phyloP scores from a whole-genome alignment of 441 rosid genomes.

The Gossypium gossypioides region DNA sequence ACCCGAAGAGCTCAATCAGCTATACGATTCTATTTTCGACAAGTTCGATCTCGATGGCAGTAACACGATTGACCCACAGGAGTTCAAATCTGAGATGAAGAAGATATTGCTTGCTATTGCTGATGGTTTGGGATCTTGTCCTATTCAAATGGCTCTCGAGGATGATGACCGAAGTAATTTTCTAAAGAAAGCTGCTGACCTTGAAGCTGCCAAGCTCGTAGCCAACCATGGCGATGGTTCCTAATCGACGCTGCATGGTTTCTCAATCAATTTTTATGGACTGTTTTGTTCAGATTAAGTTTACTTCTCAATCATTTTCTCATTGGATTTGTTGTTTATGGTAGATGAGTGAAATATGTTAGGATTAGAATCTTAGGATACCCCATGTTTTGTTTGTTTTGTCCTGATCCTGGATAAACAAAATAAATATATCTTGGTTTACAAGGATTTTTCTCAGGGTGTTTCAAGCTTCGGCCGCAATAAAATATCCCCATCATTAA shows the following conservation, averaged over 20 bases:
- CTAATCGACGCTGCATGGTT: background rate
- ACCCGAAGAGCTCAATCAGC: slow-evolving; percentile 48
- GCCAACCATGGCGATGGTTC: background rate
- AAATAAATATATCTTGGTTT: too few species aligned
- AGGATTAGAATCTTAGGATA: background rate
- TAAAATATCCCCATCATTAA: too few species aligned
- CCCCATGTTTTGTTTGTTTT: too few species aligned
- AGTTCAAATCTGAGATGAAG: slow-evolving; percentile 64
- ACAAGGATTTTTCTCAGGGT: too few species aligned
- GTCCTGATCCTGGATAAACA: too few species aligned
- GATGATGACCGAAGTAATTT: slow-evolving; percentile 43
- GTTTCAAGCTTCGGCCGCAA: too few species aligned
- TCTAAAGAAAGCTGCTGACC: slow-evolving; percentile 66
- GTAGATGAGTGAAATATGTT: background rate
- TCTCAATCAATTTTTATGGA: background rate
- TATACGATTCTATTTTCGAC: slow-evolving; percentile 72
- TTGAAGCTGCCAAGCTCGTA: slow-evolving; percentile 54
- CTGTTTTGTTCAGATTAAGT: too few species aligned
- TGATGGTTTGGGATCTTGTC: slow-evolving; percentile 66
- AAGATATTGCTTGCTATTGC: slow-evolving; percentile 78
- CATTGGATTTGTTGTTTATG: background rate
- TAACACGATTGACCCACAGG: slow-evolving; percentile 53
- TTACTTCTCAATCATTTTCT: background rate
- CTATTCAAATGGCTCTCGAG: slow-evolving; percentile 73
- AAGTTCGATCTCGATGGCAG: slow-evolving; percentile 58